phyloP scores from a whole-genome alignment of 2,329 filamentous ascomycete genomes.

The Diplodia seriata region DNA sequence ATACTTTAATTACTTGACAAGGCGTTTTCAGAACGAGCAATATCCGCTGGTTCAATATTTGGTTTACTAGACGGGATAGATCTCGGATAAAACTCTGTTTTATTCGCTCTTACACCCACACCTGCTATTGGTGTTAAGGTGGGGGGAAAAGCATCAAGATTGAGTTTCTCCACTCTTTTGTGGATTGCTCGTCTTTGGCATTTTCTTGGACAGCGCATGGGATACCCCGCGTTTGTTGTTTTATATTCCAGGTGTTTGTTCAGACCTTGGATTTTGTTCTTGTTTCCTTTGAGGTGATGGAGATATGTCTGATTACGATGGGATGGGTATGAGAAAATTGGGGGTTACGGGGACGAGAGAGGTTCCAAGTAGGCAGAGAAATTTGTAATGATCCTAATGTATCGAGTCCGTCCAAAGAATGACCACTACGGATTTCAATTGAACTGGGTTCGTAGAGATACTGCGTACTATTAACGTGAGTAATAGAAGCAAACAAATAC shows the following conservation, averaged over 20 bases:
- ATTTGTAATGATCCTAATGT: background rate
- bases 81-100: background rate
- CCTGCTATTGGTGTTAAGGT: too few species aligned
- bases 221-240: slow-evolving; percentile 15
- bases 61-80: slow-evolving; percentile 5
- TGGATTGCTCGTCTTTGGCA: background rate
- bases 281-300: background rate
- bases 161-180: background rate
- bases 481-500: too few species aligned
- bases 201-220: slow-evolving; percentile 8
- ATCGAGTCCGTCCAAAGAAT: background rate
- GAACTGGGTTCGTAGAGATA: background rate
- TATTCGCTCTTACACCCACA: background rate
- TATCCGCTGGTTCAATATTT: background rate
- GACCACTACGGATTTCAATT: background rate
- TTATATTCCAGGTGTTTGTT: too few species aligned
- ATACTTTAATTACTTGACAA: slow-evolving; percentile 11
- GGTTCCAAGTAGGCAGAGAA: background rate
- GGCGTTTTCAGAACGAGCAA: slow-evolving; percentile 2
- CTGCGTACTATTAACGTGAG: too few species aligned
- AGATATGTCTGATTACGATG: background rate
- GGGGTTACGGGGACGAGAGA: background rate
- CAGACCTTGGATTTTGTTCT: background rate
- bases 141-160: background rate
- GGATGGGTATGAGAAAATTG: background rate